Evolutionary conservation across 768 basidiomycete genomes (phyloP).

Genomic region (Imleria badia): DNA sequence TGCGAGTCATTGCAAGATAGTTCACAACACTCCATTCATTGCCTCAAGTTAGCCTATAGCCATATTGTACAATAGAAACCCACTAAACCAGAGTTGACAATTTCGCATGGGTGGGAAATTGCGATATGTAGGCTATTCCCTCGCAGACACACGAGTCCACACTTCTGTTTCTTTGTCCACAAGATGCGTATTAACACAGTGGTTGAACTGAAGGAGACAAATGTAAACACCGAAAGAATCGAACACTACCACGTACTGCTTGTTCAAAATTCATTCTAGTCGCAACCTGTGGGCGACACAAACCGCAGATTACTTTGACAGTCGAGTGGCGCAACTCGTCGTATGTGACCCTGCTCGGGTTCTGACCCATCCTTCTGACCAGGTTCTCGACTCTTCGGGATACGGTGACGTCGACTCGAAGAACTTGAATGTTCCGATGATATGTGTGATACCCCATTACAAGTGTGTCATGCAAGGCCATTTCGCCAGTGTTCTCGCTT

Average conservation of each 20-base stretch:
- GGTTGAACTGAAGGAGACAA: no score
- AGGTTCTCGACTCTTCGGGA: no score
- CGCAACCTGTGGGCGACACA: no score
- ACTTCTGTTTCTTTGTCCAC: neutral
- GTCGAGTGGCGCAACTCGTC: constrained; percentile 1
- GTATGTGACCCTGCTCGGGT: neutral
- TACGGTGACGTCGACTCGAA: no score
- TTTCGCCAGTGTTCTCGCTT: neutral
- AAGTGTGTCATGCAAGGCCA: neutral
- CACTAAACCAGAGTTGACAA: neutral
- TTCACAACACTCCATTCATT: constrained; percentile 2
- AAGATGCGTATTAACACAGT: constrained; percentile 6
- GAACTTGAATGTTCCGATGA: neutral
- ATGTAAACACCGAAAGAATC: no score
- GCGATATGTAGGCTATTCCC: neutral
- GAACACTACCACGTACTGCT: no score
- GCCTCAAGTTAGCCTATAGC: constrained; percentile 12
- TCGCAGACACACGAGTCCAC: constrained; percentile 4
- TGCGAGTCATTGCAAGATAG: constrained; percentile 8
- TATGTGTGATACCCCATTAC: neutral
- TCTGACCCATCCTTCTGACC: no score
- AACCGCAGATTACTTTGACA: constrained; percentile 5
- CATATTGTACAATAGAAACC: constrained; percentile 14
- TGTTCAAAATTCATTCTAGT: no score
- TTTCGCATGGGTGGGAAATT: neutral